A percentile compares a stretch with the other conserved stretches of the same genome.
Evolutionary conservation across 2,329 filamentous ascomycete species (phyloP).

Genomic region (Ophioceras dolichostomum): DNA sequence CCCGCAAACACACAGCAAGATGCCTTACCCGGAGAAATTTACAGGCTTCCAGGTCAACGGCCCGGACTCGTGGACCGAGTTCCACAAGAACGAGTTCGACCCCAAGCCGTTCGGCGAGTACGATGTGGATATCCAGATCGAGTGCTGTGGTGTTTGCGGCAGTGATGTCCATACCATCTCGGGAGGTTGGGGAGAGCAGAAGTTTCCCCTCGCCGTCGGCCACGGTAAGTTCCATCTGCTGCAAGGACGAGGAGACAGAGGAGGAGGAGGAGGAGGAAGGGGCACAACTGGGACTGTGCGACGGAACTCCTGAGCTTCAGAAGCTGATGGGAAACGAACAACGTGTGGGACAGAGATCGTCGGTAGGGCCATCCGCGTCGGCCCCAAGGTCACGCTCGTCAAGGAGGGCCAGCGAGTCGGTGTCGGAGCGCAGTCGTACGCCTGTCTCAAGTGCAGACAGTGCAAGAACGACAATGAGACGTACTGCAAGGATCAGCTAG

Average conservation of each 20-base stretch:
- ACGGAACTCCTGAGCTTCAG: background rate
- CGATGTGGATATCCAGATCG: conserved; percentile 80
- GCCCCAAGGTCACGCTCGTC: conserved; percentile 47
- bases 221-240: conserved; percentile 34
- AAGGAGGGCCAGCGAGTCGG: conserved; percentile 53
- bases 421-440: conserved; percentile 55
- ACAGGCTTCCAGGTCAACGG: conserved; percentile 47
- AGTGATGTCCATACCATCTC: conserved; percentile 60
- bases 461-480: conserved; percentile 58
- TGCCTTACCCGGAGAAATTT: conserved; percentile 48
- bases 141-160: conserved; percentile 66
- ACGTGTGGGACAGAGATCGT: conserved; percentile 42
- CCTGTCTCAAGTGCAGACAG: conserved; percentile 51
- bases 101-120: conserved; percentile 79
- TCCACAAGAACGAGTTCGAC: conserved; percentile 62
- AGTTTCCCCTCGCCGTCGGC: conserved; percentile 53
- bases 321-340: conserved; percentile 1
- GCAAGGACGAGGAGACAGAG: background rate
- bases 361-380: conserved; percentile 55
- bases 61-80: conserved; percentile 42
- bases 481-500: conserved; percentile 48
- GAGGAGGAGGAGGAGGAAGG: background rate
- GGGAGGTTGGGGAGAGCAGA: conserved; percentile 54
- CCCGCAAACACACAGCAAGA: conserved; percentile 13
- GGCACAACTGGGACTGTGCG: conserved; percentile 1